Conservation (phyloP, 345 rosid species). For the Clausena lansium region DNA sequence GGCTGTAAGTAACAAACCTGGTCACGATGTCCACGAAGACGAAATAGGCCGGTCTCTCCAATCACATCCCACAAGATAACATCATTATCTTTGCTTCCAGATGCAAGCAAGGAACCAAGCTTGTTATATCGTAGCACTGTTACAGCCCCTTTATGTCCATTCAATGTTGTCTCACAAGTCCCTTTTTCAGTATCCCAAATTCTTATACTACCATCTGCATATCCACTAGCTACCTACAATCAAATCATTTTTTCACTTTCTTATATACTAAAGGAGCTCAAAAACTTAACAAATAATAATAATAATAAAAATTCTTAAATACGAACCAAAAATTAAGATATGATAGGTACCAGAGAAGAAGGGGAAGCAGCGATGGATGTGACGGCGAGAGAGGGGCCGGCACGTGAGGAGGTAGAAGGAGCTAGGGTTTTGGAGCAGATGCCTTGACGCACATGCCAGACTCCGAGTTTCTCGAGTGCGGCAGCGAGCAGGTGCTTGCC, state of each 20-base stretch:
- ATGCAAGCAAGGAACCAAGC: conserved; percentile 73
- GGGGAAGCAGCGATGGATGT: conserved; percentile 51
- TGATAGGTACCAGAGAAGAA: conserved; percentile 54
- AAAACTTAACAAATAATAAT: background rate
- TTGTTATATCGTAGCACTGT: conserved; percentile 65
- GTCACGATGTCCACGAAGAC: conserved; percentile 88
- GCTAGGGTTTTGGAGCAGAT: conserved; percentile 60
- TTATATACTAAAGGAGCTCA: background rate
- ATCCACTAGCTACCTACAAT: conserved; percentile 55
- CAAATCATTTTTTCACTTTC: background rate
- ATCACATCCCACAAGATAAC: conserved; percentile 93
- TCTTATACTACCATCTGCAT: conserved; percentile 89
- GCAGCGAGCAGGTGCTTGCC: conserved; percentile 76
- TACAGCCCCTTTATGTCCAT: conserved; percentile 89
- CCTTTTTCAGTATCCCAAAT: conserved; percentile 88
- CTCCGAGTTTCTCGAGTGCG: conserved; percentile 78
- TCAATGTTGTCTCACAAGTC: conserved; percentile 66
- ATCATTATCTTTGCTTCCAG: conserved; percentile 95
- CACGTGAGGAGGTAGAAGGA: conserved; percentile 57
- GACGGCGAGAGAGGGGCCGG: conserved; percentile 51
- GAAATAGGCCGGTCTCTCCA: conserved; percentile 79
- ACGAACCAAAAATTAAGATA: too few species aligned
- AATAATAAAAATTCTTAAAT: too few species aligned
- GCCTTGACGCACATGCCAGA: conserved; percentile 96
- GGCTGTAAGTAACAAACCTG: conserved; percentile 49